phyloP scores from a whole-genome alignment of 441 rosid species.

The Gossypium davidsonii region DNA sequence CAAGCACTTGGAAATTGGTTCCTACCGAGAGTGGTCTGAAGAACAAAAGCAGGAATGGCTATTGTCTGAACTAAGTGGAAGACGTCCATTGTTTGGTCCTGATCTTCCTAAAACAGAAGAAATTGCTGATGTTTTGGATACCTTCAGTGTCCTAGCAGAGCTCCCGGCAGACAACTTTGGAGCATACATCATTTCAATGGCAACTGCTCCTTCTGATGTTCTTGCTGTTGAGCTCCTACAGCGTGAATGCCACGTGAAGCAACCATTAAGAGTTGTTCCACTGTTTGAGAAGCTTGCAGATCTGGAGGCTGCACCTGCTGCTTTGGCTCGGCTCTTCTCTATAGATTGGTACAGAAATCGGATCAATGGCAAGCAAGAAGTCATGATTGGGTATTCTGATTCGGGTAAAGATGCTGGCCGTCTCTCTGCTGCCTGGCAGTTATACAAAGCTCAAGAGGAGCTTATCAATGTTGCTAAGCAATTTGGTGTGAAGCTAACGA shows the following conservation, averaged over 20 bases:
- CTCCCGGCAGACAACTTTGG: constrained; percentile 82
- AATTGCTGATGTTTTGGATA: constrained; percentile 77
- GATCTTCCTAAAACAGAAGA: constrained; percentile 89
- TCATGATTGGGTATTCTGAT: constrained; percentile 97
- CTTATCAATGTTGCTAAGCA: constrained; percentile 84
- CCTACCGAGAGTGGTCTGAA: constrained; percentile 90
- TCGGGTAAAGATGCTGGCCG: constrained; percentile 98
- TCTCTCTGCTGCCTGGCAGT: constrained; percentile 87
- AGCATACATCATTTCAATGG: constrained; percentile 97
- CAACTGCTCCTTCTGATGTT: constrained; percentile 88
- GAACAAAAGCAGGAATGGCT: constrained; percentile 81
- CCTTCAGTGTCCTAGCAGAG: constrained; percentile 80
- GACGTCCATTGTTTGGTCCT: constrained; percentile 80
- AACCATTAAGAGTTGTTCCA: constrained; percentile 88
- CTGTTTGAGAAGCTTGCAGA: constrained; percentile 91
- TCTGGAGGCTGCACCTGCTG: constrained; percentile 94
- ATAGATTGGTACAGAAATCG: constrained; percentile 82
- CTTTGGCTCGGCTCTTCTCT: constrained; percentile 78
- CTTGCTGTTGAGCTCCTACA: constrained; percentile 94
- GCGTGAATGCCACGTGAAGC: constrained; percentile 79
- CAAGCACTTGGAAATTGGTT: constrained; percentile 71
- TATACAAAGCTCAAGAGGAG: constrained; percentile 94
- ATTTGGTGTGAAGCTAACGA: constrained; percentile 77
- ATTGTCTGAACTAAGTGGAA: constrained; percentile 77
- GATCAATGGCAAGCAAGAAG: constrained; percentile 90